Percentiles rank a stretch among this genome's conserved stretches.
Evolutionary conservation across 2,329 filamentous ascomycete genomes (phyloP).

Genomic region (Verticillium dahliae): DNA sequence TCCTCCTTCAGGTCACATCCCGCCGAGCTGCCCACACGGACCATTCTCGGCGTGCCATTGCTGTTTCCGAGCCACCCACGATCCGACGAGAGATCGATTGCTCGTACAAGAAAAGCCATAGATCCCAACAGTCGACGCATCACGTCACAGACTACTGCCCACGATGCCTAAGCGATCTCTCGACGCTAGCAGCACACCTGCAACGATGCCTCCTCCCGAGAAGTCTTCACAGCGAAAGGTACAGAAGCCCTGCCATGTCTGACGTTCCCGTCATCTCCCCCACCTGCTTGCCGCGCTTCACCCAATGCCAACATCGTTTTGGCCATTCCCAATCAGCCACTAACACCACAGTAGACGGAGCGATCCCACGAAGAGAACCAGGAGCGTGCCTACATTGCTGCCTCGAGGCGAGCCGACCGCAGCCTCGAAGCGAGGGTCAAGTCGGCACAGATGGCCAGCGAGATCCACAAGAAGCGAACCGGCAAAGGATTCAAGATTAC

Average conservation of each 20-base stretch:
- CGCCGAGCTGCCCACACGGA: background rate
- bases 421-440: slow-evolving; percentile 83
- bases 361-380: slow-evolving; percentile 76
- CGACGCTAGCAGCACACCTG: slow-evolving; percentile 17
- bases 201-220: slow-evolving; percentile 22
- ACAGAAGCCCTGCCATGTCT: background rate
- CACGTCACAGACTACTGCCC: slow-evolving; percentile 4
- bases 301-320: background rate
- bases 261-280: background rate
- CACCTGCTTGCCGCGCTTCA: background rate
- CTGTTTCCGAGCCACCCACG: background rate
- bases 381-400: slow-evolving; percentile 86
- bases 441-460: slow-evolving; percentile 81
- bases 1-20: background rate
- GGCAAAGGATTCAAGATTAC: slow-evolving; percentile 77
- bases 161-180: slow-evolving; percentile 33
- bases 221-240: slow-evolving; percentile 18
- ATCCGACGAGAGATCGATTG: background rate
- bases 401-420: slow-evolving; percentile 78
- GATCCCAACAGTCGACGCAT: background rate
- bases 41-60: background rate
- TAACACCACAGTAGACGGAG: slow-evolving; percentile 49
- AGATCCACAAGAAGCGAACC: slow-evolving; percentile 81
- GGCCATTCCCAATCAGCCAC: background rate
- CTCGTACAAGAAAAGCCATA: background rate